phyloP scores from a whole-genome alignment of 257 asterid species.

The Plantago elongata region DNA sequence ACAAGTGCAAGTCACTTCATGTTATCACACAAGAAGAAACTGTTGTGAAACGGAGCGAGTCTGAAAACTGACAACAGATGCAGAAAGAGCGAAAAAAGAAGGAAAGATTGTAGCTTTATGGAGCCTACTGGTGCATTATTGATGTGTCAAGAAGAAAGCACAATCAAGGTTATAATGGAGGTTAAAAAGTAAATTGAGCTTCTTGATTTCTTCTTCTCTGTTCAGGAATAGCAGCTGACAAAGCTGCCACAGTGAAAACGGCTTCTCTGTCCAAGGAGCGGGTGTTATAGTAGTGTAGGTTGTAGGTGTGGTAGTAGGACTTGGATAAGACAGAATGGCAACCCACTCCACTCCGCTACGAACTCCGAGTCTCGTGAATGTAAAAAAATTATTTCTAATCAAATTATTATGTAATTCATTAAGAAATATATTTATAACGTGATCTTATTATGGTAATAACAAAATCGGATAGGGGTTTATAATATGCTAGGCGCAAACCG shows the following conservation, averaged over 20 bases:
- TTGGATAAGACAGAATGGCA: constrained; percentile 16
- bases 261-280: constrained; percentile 24
- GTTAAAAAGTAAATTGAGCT: too few relatives aligned
- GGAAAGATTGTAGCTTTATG: constrained; percentile 13
- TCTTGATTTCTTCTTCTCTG: too few relatives aligned
- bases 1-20: constrained; percentile 19
- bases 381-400: too few relatives aligned
- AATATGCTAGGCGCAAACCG: too few relatives aligned
- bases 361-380: too few relatives aligned
- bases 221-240: constrained; percentile 13
- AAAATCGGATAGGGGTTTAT: too few relatives aligned
- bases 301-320: background rate
- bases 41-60: constrained; percentile 28
- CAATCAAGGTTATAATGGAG: background rate
- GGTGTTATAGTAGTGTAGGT: background rate
- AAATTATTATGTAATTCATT: too few relatives aligned
- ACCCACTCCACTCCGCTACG: too few relatives aligned
- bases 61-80: constrained; percentile 43
- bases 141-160: background rate
- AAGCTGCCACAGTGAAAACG: constrained; percentile 28
- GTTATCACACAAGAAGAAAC: constrained; percentile 27
- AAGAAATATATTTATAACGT: too few relatives aligned
- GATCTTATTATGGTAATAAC: too few relatives aligned
- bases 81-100: constrained; percentile 31
- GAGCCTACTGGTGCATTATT: constrained; percentile 4